Percentiles rank a stretch among this genome's conserved stretches.
These are phyloP conservation scores for Zalerion maritima DNA, from an alignment of 495 filamentous ascomycete genomes.

Conservation along the genomic window DNA sequence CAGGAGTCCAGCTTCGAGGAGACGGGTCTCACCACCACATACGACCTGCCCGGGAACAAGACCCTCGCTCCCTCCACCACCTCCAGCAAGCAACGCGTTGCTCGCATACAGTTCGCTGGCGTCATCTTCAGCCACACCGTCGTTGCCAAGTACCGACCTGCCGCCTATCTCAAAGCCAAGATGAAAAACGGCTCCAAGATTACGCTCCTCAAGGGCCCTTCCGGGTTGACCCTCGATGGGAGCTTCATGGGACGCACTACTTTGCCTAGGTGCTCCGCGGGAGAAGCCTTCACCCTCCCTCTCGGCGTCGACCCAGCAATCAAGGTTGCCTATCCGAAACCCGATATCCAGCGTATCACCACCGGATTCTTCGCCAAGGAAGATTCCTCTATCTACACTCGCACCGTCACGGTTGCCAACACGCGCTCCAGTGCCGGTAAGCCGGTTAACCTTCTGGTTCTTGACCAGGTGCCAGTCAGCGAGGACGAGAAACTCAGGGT, in stretches of 20 bases:
- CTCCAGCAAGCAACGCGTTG: slow-evolving; percentile 32
- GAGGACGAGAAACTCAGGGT: slow-evolving; percentile 49
- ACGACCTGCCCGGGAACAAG: slow-evolving; percentile 42
- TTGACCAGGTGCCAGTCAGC: slow-evolving; percentile 54
- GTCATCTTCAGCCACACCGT: slow-evolving; percentile 38
- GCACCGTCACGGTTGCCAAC: slow-evolving; percentile 43
- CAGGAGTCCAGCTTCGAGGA: slow-evolving; percentile 30
- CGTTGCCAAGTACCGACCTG: slow-evolving; percentile 50
- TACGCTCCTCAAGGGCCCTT: slow-evolving; percentile 43
- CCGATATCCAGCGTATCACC: slow-evolving; percentile 37
- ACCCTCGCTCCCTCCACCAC: slow-evolving; percentile 27
- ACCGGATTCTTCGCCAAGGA: slow-evolving; percentile 43
- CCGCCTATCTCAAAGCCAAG: slow-evolving; percentile 51
- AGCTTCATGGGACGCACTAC: slow-evolving; percentile 49
- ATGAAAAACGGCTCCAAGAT: slow-evolving; percentile 44
- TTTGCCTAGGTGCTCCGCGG: slow-evolving; percentile 42
- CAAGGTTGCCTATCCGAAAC: slow-evolving; percentile 45
- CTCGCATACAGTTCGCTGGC: slow-evolving; percentile 22
- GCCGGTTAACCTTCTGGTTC: slow-evolving; percentile 37
- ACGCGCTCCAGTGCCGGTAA: slow-evolving; percentile 29
- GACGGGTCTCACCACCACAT: slow-evolving; percentile 46
- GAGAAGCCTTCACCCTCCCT: slow-evolving; percentile 43
- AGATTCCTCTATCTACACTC: slow-evolving; percentile 40
- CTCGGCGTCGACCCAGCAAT: slow-evolving; percentile 54
- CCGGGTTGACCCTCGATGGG: slow-evolving; percentile 53